phyloP scores from a whole-genome alignment of 2,329 filamentous ascomycete species.

The Lasiodiplodia theobromae region DNA sequence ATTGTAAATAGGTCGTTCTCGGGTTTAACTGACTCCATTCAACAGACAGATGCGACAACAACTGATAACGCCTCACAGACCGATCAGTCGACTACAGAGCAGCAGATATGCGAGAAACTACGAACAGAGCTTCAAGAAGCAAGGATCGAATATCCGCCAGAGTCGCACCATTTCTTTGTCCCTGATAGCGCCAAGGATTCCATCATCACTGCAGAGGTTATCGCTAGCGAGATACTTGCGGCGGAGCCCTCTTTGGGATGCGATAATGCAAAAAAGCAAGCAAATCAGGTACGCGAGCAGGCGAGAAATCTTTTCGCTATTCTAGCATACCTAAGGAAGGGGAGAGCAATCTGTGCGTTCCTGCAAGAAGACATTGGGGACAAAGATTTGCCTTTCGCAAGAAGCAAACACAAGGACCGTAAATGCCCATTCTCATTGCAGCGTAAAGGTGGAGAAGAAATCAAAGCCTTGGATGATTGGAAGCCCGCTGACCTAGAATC shows the following conservation, averaged over 20 bases:
- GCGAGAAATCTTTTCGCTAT: conserved; percentile 19
- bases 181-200: not conserved
- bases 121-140: not conserved
- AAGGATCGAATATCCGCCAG: not conserved
- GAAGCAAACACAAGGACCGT: not conserved
- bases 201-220: not conserved
- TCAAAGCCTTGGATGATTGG: not conserved
- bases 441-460: not conserved
- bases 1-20: no score
- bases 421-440: not conserved
- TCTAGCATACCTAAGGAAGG: conserved; percentile 20
- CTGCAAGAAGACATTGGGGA: not conserved
- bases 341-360: not conserved
- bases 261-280: not conserved
- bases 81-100: no score
- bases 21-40: no score
- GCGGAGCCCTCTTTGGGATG: not conserved
- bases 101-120: no score
- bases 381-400: not conserved
- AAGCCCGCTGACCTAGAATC: not conserved
- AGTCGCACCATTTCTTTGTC: not conserved
- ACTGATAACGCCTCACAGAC: no score
- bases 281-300: not conserved
- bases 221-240: not conserved
- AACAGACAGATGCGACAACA: no score